These are phyloP conservation scores for Fremontodendron californicum DNA, from an alignment of 345 rosid species.

Conservation along the genomic window DNA sequence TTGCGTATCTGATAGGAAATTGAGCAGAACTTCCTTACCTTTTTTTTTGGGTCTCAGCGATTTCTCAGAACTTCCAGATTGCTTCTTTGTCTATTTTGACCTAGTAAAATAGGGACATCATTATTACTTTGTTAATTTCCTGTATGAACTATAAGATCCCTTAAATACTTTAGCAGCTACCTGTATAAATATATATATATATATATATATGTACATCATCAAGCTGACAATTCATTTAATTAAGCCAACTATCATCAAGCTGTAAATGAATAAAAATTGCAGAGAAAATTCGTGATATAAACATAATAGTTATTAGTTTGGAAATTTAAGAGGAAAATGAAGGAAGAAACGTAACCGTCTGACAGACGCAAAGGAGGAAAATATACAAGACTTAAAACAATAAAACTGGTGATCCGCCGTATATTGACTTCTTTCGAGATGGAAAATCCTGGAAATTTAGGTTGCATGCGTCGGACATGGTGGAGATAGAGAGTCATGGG, in stretches of 20 bases:
- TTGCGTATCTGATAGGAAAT: not conserved
- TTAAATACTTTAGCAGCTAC: not conserved
- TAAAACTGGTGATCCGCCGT: not conserved
- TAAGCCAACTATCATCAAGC: not conserved
- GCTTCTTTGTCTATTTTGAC: not conserved
- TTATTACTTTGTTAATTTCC: too few species aligned
- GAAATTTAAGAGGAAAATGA: not conserved
- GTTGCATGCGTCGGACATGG: not conserved
- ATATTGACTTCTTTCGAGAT: not conserved
- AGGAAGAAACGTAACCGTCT: not conserved
- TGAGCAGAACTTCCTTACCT: not conserved
- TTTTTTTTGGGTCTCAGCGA: too few species aligned
- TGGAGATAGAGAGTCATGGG: too few species aligned
- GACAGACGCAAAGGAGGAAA: not conserved
- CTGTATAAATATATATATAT: not conserved
- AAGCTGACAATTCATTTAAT: not conserved
- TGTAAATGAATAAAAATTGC: not conserved
- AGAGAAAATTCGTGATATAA: not conserved
- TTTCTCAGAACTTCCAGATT: not conserved
- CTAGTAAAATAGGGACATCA: not conserved
- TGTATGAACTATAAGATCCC: too few species aligned
- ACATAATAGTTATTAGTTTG: not conserved
- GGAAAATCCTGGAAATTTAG: not conserved
- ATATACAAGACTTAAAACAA: not conserved
- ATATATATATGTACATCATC: not conserved